phyloP scores from a whole-genome alignment of 257 asterid genomes.

The Nicotiana tabacum region DNA sequence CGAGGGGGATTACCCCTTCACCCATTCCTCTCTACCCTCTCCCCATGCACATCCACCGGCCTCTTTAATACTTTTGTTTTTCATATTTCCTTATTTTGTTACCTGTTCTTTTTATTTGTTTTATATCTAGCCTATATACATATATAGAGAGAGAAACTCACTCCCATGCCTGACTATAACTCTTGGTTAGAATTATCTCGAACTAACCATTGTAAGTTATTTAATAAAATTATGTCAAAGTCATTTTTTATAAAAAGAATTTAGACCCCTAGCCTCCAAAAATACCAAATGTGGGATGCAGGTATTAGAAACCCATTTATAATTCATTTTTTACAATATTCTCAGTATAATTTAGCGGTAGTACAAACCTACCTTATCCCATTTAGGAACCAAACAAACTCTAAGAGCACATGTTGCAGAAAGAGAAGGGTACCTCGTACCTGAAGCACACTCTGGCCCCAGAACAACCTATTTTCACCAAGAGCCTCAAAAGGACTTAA shows the following conservation, averaged over 20 bases:
- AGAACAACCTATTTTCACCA: slow-evolving; percentile 69
- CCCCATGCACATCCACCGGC: not conserved
- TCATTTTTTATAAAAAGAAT: not conserved
- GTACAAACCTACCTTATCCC: not conserved
- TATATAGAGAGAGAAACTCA: not conserved
- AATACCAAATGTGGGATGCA: not conserved
- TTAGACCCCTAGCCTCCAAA: not conserved
- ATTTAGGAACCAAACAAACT: not conserved
- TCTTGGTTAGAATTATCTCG: not conserved
- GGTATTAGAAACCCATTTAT: not conserved
- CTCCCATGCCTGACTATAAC: not conserved
- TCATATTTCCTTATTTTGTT: not conserved
- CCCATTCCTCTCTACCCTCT: not conserved
- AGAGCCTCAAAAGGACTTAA: slow-evolving; percentile 89
- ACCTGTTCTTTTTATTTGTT: not conserved
- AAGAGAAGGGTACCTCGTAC: slow-evolving; percentile 29
- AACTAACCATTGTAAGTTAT: not conserved
- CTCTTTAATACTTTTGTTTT: not conserved
- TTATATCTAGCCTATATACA: not conserved
- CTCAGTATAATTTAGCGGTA: not conserved
- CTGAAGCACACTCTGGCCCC: slow-evolving; percentile 91
- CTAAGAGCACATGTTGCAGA: not conserved
- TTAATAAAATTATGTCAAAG: not conserved
- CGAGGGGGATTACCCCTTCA: not conserved
- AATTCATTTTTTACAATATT: not conserved